Evolutionary conservation across 2,329 filamentous ascomycete genomes (phyloP), one percentile per base, ranked within the genome.

Genomic region (Niveomyces coronatus): DNA sequence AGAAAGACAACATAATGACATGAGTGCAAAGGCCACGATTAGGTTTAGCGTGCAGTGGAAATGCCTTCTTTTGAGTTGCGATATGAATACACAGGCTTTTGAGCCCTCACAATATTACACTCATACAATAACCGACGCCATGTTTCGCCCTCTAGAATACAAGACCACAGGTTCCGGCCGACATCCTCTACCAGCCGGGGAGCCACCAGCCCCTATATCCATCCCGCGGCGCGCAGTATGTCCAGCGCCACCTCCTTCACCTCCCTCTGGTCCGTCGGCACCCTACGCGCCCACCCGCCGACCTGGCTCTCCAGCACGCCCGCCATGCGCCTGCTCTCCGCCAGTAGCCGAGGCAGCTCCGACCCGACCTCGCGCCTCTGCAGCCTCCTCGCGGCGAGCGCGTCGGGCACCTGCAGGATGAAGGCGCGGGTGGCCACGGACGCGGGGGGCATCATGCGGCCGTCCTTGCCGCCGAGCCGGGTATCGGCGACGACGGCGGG

Each of bases 211-310:
- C n/a, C n/a, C 18, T 35, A 43, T 18, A 43, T 39, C 41, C 41
- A 43, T 14, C 41, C 41, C 13, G 41, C 31, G 4, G 41, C 36
- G 23, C 37, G 31, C 37, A 43, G 19, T 3, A 43, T 43, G 16
- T 43, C 41, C 3, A 39, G 20, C 4, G 41, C 41, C 33, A 43
- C 32, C 20, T 35, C 32, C 28, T 35, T 43, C 22, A 43, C 41
- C 26, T 35, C 37, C n/a, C 37, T 32, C 23, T 39, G 32, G n/a
- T 43, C 41, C 31, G 41, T 39, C 20, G 31, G 36, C 23, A 43
- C 41, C 8, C 37, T 26, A 15, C 41, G 17, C 28, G 41, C 41
- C 41, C 41, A 43, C 5, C 41, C 41, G 1, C 41, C 41, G 13
- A 43, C 36, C 32, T 43, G 35, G 9, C 28, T 35, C 28, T 43